A percentile compares a stretch with the other conserved stretches of the same genome.
Conservation (phyloP, 2,329 filamentous ascomycete species). For the Rhynchosporium graminicola region DNA sequence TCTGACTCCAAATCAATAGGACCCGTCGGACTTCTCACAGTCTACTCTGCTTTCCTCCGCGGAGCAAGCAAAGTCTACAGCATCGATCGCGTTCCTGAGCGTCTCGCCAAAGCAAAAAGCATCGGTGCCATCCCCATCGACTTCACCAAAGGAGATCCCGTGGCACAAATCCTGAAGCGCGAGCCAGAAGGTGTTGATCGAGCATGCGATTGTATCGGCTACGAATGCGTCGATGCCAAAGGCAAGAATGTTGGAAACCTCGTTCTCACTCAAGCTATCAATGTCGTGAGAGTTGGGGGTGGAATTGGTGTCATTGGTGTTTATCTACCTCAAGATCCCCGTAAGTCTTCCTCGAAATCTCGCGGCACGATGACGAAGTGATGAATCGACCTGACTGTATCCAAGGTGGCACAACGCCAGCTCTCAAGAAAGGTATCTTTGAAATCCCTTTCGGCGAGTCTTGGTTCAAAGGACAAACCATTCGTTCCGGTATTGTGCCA, state of each 20-base stretch:
- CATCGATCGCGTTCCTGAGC: conserved; percentile 38
- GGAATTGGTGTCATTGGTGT: conserved; percentile 39
- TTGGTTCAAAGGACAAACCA: conserved; percentile 7
- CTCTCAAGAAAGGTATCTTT: conserved; percentile 8
- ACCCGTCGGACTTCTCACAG: conserved; percentile 41
- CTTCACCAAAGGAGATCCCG: conserved; percentile 37
- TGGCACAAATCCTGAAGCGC: conserved; percentile 37
- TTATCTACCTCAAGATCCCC: conserved; percentile 25
- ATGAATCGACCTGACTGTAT: not conserved
- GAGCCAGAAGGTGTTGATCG: conserved; percentile 34
- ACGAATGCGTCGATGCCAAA: conserved; percentile 30
- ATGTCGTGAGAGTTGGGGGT: conserved; percentile 32
- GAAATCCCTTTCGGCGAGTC: conserved; percentile 12
- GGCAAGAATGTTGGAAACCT: conserved; percentile 31
- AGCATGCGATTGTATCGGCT: conserved; percentile 36
- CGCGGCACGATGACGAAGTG: too few species aligned
- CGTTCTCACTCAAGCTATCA: conserved; percentile 31
- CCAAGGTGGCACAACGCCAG: not conserved
- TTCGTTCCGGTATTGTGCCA: conserved; percentile 1
- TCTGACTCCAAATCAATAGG: conserved; percentile 11
- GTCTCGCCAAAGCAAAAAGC: conserved; percentile 35
- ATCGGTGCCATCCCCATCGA: conserved; percentile 43
- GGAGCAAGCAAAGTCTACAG: conserved; percentile 41
- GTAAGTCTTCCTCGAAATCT: conserved; percentile 8
- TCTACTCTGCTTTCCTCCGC: conserved; percentile 41